phyloP scores from a whole-genome alignment of 2,329 filamentous ascomycete genomes.

The Talaromyces sp. region DNA sequence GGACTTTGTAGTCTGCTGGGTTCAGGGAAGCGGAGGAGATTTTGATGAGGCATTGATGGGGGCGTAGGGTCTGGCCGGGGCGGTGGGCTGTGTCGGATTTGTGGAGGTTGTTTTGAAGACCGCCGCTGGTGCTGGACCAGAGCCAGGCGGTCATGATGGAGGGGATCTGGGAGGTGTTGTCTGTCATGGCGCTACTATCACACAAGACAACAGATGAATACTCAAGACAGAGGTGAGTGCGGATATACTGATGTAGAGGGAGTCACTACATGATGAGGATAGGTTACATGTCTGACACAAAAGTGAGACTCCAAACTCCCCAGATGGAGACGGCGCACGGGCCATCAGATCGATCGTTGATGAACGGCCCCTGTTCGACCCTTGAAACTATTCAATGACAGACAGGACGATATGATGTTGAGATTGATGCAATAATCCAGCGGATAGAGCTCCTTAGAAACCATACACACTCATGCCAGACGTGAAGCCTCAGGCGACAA shows the following conservation, averaged over 20 bases:
- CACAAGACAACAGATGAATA: too few species aligned
- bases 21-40: slow-evolving; percentile 56
- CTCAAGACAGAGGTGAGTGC: not conserved
- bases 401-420: too few species aligned
- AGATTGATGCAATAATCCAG: not conserved
- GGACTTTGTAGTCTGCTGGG: slow-evolving; percentile 62
- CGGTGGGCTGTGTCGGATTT: slow-evolving; percentile 44
- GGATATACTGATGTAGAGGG: not conserved
- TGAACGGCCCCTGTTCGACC: not conserved
- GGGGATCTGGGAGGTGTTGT: slow-evolving; percentile 18
- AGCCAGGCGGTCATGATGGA: slow-evolving; percentile 58
- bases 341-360: slow-evolving; percentile 1
- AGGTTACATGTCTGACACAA: slow-evolving; percentile 2
- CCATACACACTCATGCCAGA: not conserved
- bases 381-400: not conserved
- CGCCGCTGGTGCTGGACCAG: slow-evolving; percentile 45
- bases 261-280: not conserved
- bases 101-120: slow-evolving; percentile 53
- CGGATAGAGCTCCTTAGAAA: too few species aligned
- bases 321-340: slow-evolving; percentile 10
- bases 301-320: not conserved
- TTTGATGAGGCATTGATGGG: slow-evolving; percentile 53
- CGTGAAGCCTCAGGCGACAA: not conserved
- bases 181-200: not conserved
- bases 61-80: slow-evolving; percentile 35